These are phyloP conservation scores for Colletotrichum sublineola DNA, from an alignment of 2,329 filamentous ascomycete genomes.

Conservation along the genomic window DNA sequence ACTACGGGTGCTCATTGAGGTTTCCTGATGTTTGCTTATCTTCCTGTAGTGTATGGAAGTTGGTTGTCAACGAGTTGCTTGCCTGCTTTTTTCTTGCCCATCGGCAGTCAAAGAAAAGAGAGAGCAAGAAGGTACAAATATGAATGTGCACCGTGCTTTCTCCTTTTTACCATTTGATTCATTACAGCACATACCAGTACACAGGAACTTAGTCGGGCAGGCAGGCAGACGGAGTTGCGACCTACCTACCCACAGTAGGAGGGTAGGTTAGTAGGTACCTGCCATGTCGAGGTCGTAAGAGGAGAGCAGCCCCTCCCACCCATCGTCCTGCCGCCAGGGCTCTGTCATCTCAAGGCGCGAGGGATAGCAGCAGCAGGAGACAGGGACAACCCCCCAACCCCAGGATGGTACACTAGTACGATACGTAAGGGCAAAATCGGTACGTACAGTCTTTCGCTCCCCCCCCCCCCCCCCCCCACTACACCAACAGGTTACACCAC, in stretches of 20 bases:
- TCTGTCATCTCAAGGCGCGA: conserved; percentile 30
- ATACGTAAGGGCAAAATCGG: conserved; percentile 6
- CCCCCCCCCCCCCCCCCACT: neutral
- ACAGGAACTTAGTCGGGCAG: neutral
- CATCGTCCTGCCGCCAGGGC: conserved; percentile 15
- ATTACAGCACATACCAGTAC: neutral
- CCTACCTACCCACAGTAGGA: neutral
- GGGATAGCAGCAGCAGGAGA: neutral
- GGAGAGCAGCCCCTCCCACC: neutral
- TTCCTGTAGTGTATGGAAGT: neutral
- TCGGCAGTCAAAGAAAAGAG: neutral
- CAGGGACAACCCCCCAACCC: neutral
- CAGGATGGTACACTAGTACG: neutral
- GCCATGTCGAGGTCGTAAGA: neutral
- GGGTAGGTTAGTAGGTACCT: neutral
- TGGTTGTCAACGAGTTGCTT: neutral
- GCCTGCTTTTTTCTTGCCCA: neutral
- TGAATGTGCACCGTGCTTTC: neutral
- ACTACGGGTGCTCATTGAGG: neutral
- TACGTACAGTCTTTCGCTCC: conserved; percentile 1
- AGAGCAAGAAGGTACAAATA: neutral
- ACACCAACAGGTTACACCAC: conserved; percentile 15
- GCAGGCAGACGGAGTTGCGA: neutral
- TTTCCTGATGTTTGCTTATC: neutral
- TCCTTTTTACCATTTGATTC: neutral